Evolutionary conservation across 2,329 filamentous ascomycete genomes (phyloP).

Genomic region (Xylariaceae sp.): DNA sequence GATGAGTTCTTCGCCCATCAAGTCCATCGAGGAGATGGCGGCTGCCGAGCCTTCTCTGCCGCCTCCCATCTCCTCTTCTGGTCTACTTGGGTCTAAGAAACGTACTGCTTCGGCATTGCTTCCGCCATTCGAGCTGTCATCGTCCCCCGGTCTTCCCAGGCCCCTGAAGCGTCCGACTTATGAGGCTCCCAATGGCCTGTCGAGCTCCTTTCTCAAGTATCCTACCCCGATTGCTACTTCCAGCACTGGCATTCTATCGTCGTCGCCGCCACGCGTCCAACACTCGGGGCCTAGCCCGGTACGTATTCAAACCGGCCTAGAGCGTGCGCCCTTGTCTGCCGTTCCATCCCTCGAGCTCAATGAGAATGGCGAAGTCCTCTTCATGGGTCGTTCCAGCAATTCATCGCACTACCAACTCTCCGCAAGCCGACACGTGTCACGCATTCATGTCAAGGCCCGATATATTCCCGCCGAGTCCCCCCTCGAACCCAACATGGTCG

Average conservation of each 20-base stretch:
- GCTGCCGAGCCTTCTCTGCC: constrained; percentile 36
- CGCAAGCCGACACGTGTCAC: constrained; percentile 84
- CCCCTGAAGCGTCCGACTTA: constrained; percentile 61
- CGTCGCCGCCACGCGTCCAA: constrained; percentile 63
- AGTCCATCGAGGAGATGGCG: constrained; percentile 30
- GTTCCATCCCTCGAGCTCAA: constrained; percentile 79
- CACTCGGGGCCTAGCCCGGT: constrained; percentile 44
- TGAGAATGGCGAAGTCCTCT: constrained; percentile 71
- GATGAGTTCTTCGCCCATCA: constrained; percentile 29
- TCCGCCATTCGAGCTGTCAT: constrained; percentile 76
- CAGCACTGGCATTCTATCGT: constrained; percentile 83
- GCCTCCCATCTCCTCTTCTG: constrained; percentile 27
- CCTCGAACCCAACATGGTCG: constrained; percentile 69
- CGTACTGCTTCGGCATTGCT: constrained; percentile 62
- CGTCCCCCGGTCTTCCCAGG: constrained; percentile 66
- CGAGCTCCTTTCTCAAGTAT: constrained; percentile 61
- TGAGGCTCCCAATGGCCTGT: constrained; percentile 33
- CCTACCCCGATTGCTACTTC: constrained; percentile 93
- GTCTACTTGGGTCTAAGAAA: constrained; percentile 53
- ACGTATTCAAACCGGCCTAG: constrained; percentile 59
- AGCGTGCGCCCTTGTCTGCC: constrained; percentile 74
- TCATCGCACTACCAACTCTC: constrained; percentile 95
- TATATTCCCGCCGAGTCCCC: constrained; percentile 66
- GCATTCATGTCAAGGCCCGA: constrained; percentile 83
- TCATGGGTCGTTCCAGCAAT: constrained; percentile 90